These are phyloP conservation scores for Ochromonas danica DNA, from an alignment of 108 stramenopile species.

Conservation along the genomic window DNA sequence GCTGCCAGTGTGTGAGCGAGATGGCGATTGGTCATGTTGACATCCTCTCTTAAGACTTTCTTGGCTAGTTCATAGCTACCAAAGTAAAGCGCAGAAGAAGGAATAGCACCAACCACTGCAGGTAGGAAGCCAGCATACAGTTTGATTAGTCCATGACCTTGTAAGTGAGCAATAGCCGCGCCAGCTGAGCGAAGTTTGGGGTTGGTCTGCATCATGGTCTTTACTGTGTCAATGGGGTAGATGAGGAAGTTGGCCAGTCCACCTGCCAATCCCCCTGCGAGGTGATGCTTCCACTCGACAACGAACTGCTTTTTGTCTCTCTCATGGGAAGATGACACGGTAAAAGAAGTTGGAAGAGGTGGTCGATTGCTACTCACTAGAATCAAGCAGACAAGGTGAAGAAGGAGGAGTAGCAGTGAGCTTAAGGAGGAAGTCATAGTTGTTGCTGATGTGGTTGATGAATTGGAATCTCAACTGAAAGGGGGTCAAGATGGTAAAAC, in stretches of 20 bases:
- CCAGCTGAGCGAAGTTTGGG: not conserved
- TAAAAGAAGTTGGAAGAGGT: no score
- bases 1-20: slow-evolving; percentile 60
- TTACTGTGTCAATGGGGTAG: slow-evolving; percentile 6
- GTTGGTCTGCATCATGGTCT: slow-evolving; percentile 5
- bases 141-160: slow-evolving; percentile 5
- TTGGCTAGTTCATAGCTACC: slow-evolving; percentile 68
- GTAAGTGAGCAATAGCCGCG: not conserved
- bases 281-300: not conserved
- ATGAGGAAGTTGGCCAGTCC: not conserved
- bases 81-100: slow-evolving; percentile 73
- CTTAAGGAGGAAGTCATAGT: no score
- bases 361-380: no score
- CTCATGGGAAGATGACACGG: no score
- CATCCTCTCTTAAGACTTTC: not conserved
- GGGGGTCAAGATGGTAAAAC: no score
- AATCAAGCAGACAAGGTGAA: no score
- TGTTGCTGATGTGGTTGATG: no score
- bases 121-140: slow-evolving; percentile 60
- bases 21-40: not conserved
- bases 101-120: slow-evolving; percentile 65
- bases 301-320: no score
- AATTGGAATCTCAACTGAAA: no score
- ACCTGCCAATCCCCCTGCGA: slow-evolving; percentile 21
- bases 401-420: no score